Conservation (phyloP, 2,329 filamentous ascomycete species). For the Diaporthe capsici region DNA sequence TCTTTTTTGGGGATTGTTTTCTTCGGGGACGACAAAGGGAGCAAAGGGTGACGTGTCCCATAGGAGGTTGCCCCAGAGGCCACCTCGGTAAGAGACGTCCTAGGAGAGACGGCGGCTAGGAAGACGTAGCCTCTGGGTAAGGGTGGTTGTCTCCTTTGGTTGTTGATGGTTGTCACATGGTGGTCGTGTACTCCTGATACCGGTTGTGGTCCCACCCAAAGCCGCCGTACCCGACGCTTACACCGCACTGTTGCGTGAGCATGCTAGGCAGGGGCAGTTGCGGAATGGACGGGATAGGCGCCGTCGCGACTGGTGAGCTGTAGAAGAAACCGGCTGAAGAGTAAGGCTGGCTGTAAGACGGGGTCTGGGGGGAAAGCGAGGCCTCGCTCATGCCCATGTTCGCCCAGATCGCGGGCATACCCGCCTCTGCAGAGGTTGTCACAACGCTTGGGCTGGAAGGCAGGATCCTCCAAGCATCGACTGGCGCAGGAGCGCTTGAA, state of each 20-base stretch:
- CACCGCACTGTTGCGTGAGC: constrained; percentile 87
- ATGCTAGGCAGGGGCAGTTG: constrained; percentile 88
- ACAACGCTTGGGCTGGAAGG: constrained; percentile 89
- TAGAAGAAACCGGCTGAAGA: constrained; percentile 83
- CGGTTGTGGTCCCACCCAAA: constrained; percentile 83
- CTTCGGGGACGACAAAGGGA: constrained; percentile 44
- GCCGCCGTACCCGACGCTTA: constrained; percentile 80
- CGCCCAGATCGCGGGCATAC: constrained; percentile 78
- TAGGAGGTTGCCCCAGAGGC: constrained; percentile 23
- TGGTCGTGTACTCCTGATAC: constrained; percentile 87
- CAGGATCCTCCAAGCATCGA: constrained; percentile 92
- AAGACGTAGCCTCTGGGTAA: constrained; percentile 59
- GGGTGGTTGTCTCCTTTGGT: constrained; percentile 62
- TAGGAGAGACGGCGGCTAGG: constrained; percentile 54
- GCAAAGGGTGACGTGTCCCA: constrained; percentile 19
- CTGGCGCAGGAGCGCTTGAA: constrained; percentile 75
- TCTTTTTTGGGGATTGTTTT: constrained; percentile 42
- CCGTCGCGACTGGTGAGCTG: constrained; percentile 81
- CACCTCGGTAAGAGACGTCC: constrained; percentile 29
- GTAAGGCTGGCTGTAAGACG: constrained; percentile 84
- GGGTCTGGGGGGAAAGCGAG: constrained; percentile 79
- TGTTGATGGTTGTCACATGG: constrained; percentile 81
- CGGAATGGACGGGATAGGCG: constrained; percentile 71
- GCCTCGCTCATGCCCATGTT: constrained; percentile 82
- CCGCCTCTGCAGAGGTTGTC: constrained; percentile 77